These are phyloP conservation scores for Wallacemonas sp. DNA, from an alignment of 208 protist genomes.

Conservation along the genomic window DNA sequence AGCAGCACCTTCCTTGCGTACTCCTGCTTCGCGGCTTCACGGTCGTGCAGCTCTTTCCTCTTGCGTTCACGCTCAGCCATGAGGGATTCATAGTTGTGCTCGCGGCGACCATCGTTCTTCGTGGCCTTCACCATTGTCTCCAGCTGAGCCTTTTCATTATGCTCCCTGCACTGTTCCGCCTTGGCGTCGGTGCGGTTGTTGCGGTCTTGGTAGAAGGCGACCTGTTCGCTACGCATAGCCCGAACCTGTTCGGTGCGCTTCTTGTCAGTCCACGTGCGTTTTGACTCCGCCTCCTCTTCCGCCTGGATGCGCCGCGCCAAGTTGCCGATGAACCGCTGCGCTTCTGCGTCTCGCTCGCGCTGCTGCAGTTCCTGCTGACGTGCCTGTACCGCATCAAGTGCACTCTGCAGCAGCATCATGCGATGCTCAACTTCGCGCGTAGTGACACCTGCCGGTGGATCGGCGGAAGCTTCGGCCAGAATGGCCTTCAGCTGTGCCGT, in stretches of 20 bases:
- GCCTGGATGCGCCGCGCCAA: conserved; percentile 35
- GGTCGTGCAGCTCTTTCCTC: conserved; percentile 47
- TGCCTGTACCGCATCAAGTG: conserved; percentile 52
- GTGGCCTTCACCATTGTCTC: conserved; percentile 37
- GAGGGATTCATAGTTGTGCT: conserved; percentile 35
- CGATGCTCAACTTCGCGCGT: conserved; percentile 48
- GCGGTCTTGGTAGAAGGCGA: conserved; percentile 49
- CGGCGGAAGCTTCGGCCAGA: conserved; percentile 49
- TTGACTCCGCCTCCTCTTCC: conserved; percentile 25
- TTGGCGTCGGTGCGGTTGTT: conserved; percentile 45
- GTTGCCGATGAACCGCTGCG: conserved; percentile 30
- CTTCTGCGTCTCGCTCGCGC: conserved; percentile 26
- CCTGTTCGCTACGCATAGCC: conserved; percentile 41
- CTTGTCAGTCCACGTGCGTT: conserved; percentile 44
- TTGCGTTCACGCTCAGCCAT: conserved; percentile 37
- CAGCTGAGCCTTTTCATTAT: conserved; percentile 36
- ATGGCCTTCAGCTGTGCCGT: conserved; percentile 59
- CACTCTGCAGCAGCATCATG: conserved; percentile 53
- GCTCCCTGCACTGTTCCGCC: conserved; percentile 32
- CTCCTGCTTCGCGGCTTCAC: conserved; percentile 30
- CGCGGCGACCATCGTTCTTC: conserved; percentile 43
- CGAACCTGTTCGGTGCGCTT: conserved; percentile 34
- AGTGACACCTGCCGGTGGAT: conserved; percentile 50
- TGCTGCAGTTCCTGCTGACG: conserved; percentile 30
- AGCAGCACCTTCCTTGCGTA: conserved; percentile 29